Percentiles rank a stretch among this genome's conserved stretches.
Evolutionary conservation across 495 filamentous ascomycete species (phyloP).

Genomic region (Cudoniella acicularis): DNA sequence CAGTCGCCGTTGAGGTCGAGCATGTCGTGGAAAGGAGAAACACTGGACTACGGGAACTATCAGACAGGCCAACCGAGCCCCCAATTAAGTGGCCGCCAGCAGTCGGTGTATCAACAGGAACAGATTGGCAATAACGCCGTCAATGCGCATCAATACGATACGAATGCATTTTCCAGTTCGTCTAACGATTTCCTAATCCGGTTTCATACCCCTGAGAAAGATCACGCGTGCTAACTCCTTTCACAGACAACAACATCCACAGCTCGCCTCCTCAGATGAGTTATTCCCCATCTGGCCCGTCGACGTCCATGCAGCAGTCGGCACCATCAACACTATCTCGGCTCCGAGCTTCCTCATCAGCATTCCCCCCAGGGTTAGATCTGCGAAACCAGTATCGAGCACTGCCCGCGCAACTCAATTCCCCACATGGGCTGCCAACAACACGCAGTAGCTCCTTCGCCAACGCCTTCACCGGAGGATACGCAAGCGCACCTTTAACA

Average conservation of each 20-base stretch:
- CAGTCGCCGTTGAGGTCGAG: constrained; percentile 57
- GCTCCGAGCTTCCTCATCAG: constrained; percentile 19
- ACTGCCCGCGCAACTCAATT: constrained; percentile 34
- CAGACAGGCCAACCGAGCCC: constrained; percentile 39
- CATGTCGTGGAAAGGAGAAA: constrained; percentile 59
- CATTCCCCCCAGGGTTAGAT: constrained; percentile 26
- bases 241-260: constrained; percentile 21
- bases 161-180: constrained; percentile 50
- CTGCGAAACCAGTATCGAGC: constrained; percentile 46
- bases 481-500: constrained; percentile 48
- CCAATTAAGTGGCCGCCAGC: constrained; percentile 40
- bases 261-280: constrained; percentile 36
- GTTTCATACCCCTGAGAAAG: constrained; percentile 13
- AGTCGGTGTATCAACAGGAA: constrained; percentile 37
- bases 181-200: constrained; percentile 17
- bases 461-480: constrained; percentile 30
- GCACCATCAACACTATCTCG: constrained; percentile 24
- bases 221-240: constrained; percentile 11
- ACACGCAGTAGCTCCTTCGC: constrained; percentile 30
- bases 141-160: constrained; percentile 44
- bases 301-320: constrained; percentile 17
- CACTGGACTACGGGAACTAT: constrained; percentile 49
- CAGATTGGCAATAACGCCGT: constrained; percentile 34
- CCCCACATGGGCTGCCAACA: constrained; percentile 43
- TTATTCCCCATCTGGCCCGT: constrained; percentile 37